Conservation (phyloP, 1,284 basidiomycete species). For the Lignosus rhinocerotis region DNA sequence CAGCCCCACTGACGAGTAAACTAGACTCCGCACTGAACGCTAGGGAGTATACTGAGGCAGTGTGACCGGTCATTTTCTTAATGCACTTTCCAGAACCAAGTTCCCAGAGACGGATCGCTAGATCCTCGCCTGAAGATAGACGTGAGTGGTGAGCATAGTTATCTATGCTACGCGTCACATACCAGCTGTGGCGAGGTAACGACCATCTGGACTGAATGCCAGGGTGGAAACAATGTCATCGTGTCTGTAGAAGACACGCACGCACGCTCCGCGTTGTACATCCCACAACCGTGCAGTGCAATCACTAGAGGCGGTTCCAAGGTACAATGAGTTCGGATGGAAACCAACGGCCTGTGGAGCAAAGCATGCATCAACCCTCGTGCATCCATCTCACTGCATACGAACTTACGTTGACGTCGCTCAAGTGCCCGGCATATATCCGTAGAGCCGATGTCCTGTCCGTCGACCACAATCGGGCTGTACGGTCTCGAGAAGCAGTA, state of each 20-base stretch:
- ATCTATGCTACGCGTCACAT: slow-evolving; percentile 25
- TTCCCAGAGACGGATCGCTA: slow-evolving; percentile 96
- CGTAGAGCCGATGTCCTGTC: slow-evolving; percentile 87
- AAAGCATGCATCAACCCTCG: not conserved
- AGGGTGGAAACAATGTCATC: slow-evolving; percentile 88
- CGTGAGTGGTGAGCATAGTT: not conserved
- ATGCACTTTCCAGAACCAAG: slow-evolving; percentile 89
- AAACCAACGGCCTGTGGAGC: slow-evolving; percentile 83
- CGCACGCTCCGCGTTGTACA: slow-evolving; percentile 92
- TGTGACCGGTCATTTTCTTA: slow-evolving; percentile 97
- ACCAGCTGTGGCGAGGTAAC: slow-evolving; percentile 91
- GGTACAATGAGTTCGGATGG: slow-evolving; percentile 96
- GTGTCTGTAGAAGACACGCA: slow-evolving; percentile 96
- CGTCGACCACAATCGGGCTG: slow-evolving; percentile 95
- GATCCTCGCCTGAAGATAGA: slow-evolving; percentile 72
- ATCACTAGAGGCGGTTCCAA: slow-evolving; percentile 96
- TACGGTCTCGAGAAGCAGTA: slow-evolving; percentile 90
- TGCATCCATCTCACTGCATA: too few relatives aligned
- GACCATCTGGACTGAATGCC: slow-evolving; percentile 91
- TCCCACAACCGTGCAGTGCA: slow-evolving; percentile 97
- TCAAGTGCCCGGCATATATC: slow-evolving; percentile 95
- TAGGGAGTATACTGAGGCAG: slow-evolving; percentile 85
- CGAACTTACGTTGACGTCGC: slow-evolving; percentile 89
- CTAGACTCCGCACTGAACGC: slow-evolving; percentile 92
- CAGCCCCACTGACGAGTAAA: slow-evolving; percentile 84